Evolutionary conservation across 2,329 filamentous ascomycete genomes (phyloP), one percentile per base, ranked within the genome.

Genomic region (Chaetomiaceae sp.): DNA sequence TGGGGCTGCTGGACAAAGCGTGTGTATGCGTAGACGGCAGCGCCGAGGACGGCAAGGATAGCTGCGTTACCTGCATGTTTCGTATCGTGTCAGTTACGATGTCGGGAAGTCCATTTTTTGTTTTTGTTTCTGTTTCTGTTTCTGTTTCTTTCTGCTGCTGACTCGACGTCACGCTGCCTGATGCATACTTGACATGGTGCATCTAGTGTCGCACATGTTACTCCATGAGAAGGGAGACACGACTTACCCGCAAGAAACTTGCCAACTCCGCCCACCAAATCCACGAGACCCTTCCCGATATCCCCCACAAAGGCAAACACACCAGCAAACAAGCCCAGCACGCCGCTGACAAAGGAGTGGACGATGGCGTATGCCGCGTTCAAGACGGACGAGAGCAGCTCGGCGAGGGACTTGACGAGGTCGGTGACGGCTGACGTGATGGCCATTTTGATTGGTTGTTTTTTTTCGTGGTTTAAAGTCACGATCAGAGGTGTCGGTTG

Each of bases 11-110:
- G 44, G 39, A 55, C 53, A 44, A 57, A 61, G 38, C 53, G 55
- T 19, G 57, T 23, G 43, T 60, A 63, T 3, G 48, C 58, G n/a
- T 51, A 62, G 16, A 40, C 60, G 3, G 56, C 58, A 16, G 64
- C 64, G 6, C 52, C 63, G 13, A 68, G 55, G 31, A 67, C 55
- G n/a, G 59, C 65, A 19, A 68, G 56, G 2, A 68, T 53, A 45
- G 60, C 55, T 16, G 59, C 55, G 49, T 62, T 63, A 42, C 55
- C 60, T 62, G 25, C n/a, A n/a, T n/a, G n/a, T n/a, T n/a, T n/a
- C n/a, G n/a, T n/a, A n/a, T n/a, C n/a, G n/a, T n/a, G n/a, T n/a
- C n/a, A n/a, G n/a, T n/a, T n/a, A n/a, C n/a, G n/a, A n/a, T n/a
- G n/a, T n/a, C n/a, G n/a, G n/a, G n/a, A n/a, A n/a, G n/a, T n/a